Evolutionary conservation across 805 yeast species (phyloP).

Genomic region (Lipomyces sp.): DNA sequence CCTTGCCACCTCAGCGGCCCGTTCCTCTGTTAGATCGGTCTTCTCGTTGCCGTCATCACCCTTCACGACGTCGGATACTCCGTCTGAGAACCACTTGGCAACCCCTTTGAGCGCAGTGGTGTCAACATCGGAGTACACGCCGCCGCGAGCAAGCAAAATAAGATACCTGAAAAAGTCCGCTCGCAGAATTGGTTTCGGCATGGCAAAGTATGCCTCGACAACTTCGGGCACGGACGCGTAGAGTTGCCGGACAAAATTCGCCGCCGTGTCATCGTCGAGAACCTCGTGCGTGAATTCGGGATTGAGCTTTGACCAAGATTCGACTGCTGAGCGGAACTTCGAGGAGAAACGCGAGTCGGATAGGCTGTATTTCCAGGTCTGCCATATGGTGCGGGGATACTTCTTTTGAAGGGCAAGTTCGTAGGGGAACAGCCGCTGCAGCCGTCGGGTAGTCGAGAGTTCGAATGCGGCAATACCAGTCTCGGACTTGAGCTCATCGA

Average conservation of each 20-base stretch:
- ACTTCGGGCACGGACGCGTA: constrained; percentile 79
- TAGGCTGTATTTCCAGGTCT: constrained; percentile 82
- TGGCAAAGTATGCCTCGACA: constrained; percentile 66
- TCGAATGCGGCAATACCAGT: constrained; percentile 35
- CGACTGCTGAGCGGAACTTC: constrained; percentile 55
- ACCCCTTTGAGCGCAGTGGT: constrained; percentile 76
- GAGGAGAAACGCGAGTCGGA: constrained; percentile 62
- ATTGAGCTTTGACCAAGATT: constrained; percentile 68
- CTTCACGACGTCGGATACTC: constrained; percentile 43
- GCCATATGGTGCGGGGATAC: constrained; percentile 87
- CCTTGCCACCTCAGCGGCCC: constrained; percentile 5
- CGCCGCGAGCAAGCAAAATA: constrained; percentile 87
- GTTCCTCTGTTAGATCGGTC: constrained; percentile 15
- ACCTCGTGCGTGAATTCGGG: constrained; percentile 72
- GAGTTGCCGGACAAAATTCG: constrained; percentile 58
- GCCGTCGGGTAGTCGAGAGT: constrained; percentile 54
- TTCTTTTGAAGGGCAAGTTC: constrained; percentile 54
- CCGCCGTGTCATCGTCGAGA: constrained; percentile 70
- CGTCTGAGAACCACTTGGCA: constrained; percentile 70
- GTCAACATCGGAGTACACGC: constrained; percentile 90
- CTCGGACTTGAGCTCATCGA: constrained; percentile 7
- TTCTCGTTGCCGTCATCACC: constrained; percentile 5
- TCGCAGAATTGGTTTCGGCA: constrained; percentile 82
- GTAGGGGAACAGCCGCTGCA: constrained; percentile 77
- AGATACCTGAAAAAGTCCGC: constrained; percentile 95